Evolutionary conservation across 805 yeast genomes (phyloP).

Genomic region (Candida hispaniensis): DNA sequence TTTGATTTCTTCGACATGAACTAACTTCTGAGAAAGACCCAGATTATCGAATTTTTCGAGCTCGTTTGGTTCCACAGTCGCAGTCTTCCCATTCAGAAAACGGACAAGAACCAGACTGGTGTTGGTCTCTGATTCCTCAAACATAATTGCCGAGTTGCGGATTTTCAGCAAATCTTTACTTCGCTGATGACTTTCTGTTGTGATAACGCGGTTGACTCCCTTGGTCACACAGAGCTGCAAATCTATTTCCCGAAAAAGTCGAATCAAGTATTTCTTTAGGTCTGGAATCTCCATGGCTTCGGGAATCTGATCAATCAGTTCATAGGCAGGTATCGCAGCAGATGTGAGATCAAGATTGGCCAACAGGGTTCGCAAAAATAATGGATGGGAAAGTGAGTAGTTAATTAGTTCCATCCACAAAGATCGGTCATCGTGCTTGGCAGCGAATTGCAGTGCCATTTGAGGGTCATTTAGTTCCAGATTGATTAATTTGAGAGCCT

Average conservation of each 20-base stretch:
- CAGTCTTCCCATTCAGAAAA: too few relatives aligned
- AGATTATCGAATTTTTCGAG: too few relatives aligned
- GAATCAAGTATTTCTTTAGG: constrained; percentile 46
- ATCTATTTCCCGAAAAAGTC: constrained; percentile 55
- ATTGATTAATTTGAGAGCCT: constrained; percentile 68
- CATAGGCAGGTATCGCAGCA: constrained; percentile 30
- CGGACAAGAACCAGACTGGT: too few relatives aligned
- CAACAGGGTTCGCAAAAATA: constrained; percentile 64
- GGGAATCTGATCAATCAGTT: constrained; percentile 55
- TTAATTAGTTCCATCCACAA: constrained; percentile 69
- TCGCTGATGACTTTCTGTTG: constrained; percentile 35
- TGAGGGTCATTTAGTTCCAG: constrained; percentile 69
- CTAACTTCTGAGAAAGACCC: too few relatives aligned
- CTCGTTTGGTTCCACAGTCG: too few relatives aligned
- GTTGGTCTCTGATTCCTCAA: too few relatives aligned
- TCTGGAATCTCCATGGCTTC: constrained; percentile 52
- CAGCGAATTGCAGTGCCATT: constrained; percentile 71
- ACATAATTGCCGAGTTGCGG: too few relatives aligned
- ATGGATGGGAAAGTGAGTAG: constrained; percentile 59
- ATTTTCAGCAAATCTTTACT: too few relatives aligned
- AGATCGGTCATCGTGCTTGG: constrained; percentile 55
- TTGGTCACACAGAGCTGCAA: constrained; percentile 39
- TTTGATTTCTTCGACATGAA: too few relatives aligned
- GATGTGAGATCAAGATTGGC: constrained; percentile 53
- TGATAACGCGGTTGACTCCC: constrained; percentile 45